Conservation (phyloP, 2,329 filamentous ascomycete genomes). For the Mariannaea sp. region DNA sequence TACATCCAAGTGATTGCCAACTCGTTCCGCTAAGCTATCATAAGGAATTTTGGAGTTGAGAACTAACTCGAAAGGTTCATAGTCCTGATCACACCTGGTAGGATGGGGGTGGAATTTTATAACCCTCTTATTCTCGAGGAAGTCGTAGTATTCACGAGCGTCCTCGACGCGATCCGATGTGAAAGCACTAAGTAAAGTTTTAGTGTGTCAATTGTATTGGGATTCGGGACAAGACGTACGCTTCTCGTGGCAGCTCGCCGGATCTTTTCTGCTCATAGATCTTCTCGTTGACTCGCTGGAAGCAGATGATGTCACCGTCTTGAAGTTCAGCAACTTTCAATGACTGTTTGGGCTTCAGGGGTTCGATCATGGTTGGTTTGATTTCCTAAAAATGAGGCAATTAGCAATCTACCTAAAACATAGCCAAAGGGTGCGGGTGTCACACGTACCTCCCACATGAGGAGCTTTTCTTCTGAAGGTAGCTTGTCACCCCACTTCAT, state of each 20-base stretch:
- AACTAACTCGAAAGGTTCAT: slow-evolving; percentile 73
- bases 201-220: not conserved
- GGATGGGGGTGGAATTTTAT: slow-evolving; percentile 78
- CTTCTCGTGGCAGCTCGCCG: slow-evolving; percentile 41
- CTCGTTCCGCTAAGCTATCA: slow-evolving; percentile 82
- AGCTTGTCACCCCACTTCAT: slow-evolving; percentile 87
- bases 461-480: slow-evolving; percentile 62
- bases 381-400: slow-evolving; percentile 77
- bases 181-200: slow-evolving; percentile 26
- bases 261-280: slow-evolving; percentile 45
- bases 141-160: slow-evolving; percentile 89
- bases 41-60: slow-evolving; percentile 90
- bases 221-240: slow-evolving; percentile 32
- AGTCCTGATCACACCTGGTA: slow-evolving; percentile 59
- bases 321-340: slow-evolving; percentile 92
- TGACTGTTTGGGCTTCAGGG: slow-evolving; percentile 87
- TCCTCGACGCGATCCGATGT: slow-evolving; percentile 65
- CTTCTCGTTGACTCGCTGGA: slow-evolving; percentile 69
- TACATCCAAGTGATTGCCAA: slow-evolving; percentile 76
- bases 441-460: slow-evolving; percentile 74
- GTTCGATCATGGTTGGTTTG: slow-evolving; percentile 96
- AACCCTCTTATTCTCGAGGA: slow-evolving; percentile 80
- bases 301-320: slow-evolving; percentile 95
- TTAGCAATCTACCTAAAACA: slow-evolving; percentile 8
- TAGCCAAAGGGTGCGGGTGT: not conserved